Base-by-base conservation (phyloP, 768 basidiomycete genomes). In the Mycena vulgaris region DNA sequence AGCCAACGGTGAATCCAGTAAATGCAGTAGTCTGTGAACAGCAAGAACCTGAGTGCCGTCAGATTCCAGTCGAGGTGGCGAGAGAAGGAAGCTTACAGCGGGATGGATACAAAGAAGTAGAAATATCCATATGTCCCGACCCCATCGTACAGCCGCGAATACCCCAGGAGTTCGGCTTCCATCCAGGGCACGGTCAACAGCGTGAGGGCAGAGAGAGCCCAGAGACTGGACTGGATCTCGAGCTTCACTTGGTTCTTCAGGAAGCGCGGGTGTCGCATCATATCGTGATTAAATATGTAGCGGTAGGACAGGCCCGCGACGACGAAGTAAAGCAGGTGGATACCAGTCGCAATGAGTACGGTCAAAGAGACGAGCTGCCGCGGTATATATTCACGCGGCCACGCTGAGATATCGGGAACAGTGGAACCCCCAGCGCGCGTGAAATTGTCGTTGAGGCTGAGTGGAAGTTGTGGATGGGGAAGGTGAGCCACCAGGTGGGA, bases 1-100 rank as follows among this genome's bases (percentile, higher is more conserved):
- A 97, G 85, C 82, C 88, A 86, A 23, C 98, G 92, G 77, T 99
- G 98, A 23, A 97, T 85, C 96, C 97, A 98, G 80, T 99, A 99
- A 70, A 99, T 95, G 74, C 87, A 84, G 74, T 95, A 94, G 81
- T 99, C 98, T 16, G 97, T 99, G 80, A 95, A 94, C 21, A 93
- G 71, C 66, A 97, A 78, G 86, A 93, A 96, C 68, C 90, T 92
- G 28, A 0, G 27, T 21, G 33, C 48, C 66, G 45, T 72, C 74
- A 39, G 68, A 9, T 40, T 40, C 39, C 16, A 10, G 42, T 21
- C 55, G 1, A 23, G 0, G 70, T 73, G 40, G 42, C 45, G 31
- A 68, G 25, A 42, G 9, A 28, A 61, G 37, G 42, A 49, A 21
- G 83, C 92, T 75, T 75, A 95, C 93, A 93, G 80, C 8, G 89